phyloP scores from a whole-genome alignment of 176 grass and related monocot species.

The Raddia distichophylla region DNA sequence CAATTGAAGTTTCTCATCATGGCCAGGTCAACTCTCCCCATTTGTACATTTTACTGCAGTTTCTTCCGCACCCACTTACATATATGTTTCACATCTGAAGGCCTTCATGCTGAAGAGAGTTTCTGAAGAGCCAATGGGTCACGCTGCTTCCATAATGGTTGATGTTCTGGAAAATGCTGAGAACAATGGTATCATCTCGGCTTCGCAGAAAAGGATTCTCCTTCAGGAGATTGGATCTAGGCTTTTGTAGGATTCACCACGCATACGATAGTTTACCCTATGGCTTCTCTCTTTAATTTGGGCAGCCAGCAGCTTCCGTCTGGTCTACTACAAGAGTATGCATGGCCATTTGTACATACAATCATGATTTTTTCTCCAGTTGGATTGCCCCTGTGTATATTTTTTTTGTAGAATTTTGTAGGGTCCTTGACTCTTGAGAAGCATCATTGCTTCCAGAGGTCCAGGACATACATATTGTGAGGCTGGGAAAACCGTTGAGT shows the following conservation, averaged over 20 bases:
- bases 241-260: constrained; percentile 62
- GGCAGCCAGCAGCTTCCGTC: constrained; percentile 3
- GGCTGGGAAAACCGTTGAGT: not conserved
- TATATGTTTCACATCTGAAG: constrained; percentile 40
- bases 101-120: constrained; percentile 91
- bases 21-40: constrained; percentile 50
- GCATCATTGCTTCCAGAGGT: not conserved
- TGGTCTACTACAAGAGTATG: not conserved
- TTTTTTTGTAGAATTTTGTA: constrained; percentile 42
- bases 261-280: not conserved
- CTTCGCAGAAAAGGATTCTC: constrained; percentile 68
- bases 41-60: not conserved
- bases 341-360: constrained; percentile 44
- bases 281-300: constrained; percentile 14
- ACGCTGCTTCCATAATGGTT: constrained; percentile 66
- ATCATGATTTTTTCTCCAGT: not conserved
- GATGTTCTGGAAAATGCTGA: constrained; percentile 88
- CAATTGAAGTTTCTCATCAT: constrained; percentile 78
- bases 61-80: not conserved
- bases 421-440: constrained; percentile 13
- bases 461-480: not conserved
- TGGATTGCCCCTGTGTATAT: constrained; percentile 46
- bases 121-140: constrained; percentile 67
- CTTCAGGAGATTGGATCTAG: constrained; percentile 82
- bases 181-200: constrained; percentile 60